Base-by-base conservation (phyloP, 345 rosid genomes). In the Litchi chinensis region DNA sequence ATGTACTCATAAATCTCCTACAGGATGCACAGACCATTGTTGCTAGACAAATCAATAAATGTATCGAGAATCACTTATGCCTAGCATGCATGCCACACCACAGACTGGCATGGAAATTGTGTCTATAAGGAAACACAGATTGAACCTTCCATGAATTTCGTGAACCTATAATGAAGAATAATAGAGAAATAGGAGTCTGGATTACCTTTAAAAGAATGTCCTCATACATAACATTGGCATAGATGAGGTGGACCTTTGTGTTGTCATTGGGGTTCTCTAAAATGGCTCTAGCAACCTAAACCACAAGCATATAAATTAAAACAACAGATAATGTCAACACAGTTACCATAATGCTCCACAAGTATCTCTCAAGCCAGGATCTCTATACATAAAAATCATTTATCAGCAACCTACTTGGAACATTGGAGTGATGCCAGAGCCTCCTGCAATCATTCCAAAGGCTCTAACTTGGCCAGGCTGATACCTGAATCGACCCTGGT, bases 401-500 rank as follows among this genome's bases (percentile, higher is more conserved):
- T 57, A 44, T 43, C 12, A 62, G 80, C 66, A 65, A 63, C 87
- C 73, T 76, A 94, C 99, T 87, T 97, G 99, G 89, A 91, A 97
- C 99, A 94, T 97, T 28, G 98, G 99, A 81, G 99, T 94, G 82
- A 97, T 97, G 82, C 99, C 99, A 80, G 99, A 90, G 64, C 99
- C 99, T 75, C 99, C 99, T 68, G 97, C 98, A 82, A 93, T 81
- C 98, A 97, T 97, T 73, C 99, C 99, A 65, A 94, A 93, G 75
- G 93, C 99, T 83, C 95, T 91, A 85, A 91, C 93, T 86, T 91
- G 87, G 71, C 95, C 95, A 15, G 97, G 89, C 75, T 88, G 97
- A 83, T 94, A 96, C 88, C 74, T 93, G 81, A 96, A 96, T 78
- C 99, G 92, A 10, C 98, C 99, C 99, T 96, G 90, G 72, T 75